Evolutionary conservation across 768 basidiomycete genomes (phyloP), one percentile per base, ranked within the genome.

Genomic region (Suillus brevipes): DNA sequence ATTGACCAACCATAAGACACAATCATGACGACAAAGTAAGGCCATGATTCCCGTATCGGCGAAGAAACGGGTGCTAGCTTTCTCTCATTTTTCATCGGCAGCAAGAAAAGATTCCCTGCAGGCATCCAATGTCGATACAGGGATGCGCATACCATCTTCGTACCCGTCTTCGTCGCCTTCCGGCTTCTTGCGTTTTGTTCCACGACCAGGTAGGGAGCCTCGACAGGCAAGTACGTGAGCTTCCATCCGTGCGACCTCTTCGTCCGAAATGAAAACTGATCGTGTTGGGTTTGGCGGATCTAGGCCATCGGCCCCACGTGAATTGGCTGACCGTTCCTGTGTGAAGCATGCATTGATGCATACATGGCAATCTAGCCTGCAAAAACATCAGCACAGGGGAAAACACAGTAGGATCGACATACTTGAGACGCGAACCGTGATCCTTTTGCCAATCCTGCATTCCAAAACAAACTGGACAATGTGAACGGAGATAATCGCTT

Each of bases 61-160:
- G 9, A 61, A 43, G 0, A 61, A 61, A 37, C 23, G 5, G 4
- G 37, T 61, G 42, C 42, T 61, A 2, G 74, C 76, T 60, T 64
- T 65, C 25, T 60, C 57, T 18, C 65, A 60, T 38, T 52, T 38
- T 64, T 64, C 63, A 12, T 65, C 63, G 0, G 47, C 64, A 23
- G 60, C 68, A 43, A 59, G 16, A 63, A 79, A 79, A n/a, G 73
- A 74, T 1, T 70, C 70, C 31, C 69, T 37, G 60, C 78, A 79
- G 3, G 56, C 77, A 69, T 79, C 70, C 4, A 79, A 68, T 12
- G 74, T 69, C 16, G 73, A 69, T 9, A 60, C 65, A 4, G 76
- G 72, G 0, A 78, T 71, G 36, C 61, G 61, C 60, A 77, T 68
- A 14, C 63, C 64, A 28, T 37, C 23, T 57, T 77, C 70, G 64